Evolutionary conservation across 2,329 filamentous ascomycete species (phyloP).

Genomic region (Pseudocercospora fijiensis): DNA sequence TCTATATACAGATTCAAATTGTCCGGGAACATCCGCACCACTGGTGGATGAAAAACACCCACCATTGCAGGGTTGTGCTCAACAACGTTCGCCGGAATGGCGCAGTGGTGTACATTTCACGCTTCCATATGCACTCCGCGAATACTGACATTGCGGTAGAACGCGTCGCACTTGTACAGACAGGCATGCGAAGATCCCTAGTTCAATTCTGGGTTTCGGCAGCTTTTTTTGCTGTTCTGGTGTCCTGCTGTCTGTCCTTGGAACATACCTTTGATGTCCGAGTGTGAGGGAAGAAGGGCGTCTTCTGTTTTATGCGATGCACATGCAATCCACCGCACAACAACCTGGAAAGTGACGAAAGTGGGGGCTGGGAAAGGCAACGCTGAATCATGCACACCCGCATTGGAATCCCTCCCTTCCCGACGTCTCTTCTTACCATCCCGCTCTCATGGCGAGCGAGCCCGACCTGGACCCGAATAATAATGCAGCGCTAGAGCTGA

Average conservation of each 20-base stretch:
- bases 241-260: not conserved
- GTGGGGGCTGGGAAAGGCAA: not conserved
- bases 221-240: not conserved
- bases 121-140: no score
- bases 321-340: no score
- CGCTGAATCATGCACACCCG: conserved; percentile 5
- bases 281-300: no score
- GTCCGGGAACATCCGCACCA: no score
- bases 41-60: no score
- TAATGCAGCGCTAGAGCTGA: not conserved
- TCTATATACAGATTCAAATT: no score
- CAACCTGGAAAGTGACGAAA: not conserved
- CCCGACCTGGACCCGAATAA: not conserved
- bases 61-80: no score
- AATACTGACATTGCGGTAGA: not conserved
- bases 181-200: conserved; percentile 14
- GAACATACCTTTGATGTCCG: not conserved
- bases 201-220: conserved; percentile 9
- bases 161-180: conserved; percentile 9
- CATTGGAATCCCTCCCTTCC: not conserved
- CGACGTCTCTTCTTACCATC: not conserved
- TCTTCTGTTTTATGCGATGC: not conserved
- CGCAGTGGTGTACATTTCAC: no score
- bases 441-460: not conserved
- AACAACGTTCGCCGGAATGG: no score